Conservation (phyloP, 108 stramenopile species). For the Cyclotella cryptica region DNA sequence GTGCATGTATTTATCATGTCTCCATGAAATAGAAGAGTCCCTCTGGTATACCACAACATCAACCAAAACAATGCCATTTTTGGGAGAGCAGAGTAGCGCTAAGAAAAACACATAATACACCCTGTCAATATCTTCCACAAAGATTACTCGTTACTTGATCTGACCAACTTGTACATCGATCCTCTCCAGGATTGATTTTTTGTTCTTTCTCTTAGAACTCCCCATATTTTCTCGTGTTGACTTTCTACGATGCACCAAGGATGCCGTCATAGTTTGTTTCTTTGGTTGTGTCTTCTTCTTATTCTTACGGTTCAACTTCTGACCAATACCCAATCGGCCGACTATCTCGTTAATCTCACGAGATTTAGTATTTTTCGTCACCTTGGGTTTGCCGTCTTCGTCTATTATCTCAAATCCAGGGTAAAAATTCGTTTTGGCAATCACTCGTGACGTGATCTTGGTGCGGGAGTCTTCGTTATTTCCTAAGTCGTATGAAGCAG, state of each 20-base stretch:
- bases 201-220: neutral
- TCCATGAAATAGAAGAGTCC: too few species aligned
- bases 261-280: neutral
- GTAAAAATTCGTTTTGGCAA: neutral
- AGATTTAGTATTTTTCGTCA: neutral
- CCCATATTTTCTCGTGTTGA: too few species aligned
- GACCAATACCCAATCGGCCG: too few species aligned
- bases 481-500: too few species aligned
- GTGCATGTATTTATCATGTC: too few species aligned
- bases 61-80: too few species aligned
- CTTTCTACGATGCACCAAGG: too few species aligned
- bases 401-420: constrained; percentile 5
- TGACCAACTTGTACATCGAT: neutral
- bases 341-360: neutral
- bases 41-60: too few species aligned
- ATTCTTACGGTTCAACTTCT: neutral
- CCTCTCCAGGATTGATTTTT: constrained; percentile 5
- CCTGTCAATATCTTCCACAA: neutral
- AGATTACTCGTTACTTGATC: neutral
- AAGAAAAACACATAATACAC: neutral
- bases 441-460: neutral
- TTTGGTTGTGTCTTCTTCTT: neutral
- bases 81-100: too few species aligned
- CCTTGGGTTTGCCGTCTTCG: neutral
- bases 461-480: too few species aligned